phyloP scores from a whole-genome alignment of 192 early-diverging fungal species.

The Chytriomyces sp. region DNA sequence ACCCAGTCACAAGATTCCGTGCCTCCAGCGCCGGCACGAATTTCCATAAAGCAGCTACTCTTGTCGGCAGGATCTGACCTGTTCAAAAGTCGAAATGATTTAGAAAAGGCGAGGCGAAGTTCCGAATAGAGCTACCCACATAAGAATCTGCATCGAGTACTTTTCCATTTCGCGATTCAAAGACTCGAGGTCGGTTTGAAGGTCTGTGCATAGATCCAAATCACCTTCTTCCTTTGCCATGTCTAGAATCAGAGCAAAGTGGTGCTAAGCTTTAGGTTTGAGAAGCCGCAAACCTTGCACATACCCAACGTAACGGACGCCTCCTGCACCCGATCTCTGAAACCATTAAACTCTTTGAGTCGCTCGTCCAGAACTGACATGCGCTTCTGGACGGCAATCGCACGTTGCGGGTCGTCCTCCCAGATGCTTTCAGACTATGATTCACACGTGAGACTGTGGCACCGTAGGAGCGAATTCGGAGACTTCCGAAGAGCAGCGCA shows the following conservation, averaged over 20 bases:
- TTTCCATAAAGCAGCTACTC: constrained; percentile 56
- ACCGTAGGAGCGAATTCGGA: background rate
- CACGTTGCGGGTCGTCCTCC: constrained; percentile 40
- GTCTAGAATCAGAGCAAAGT: constrained; percentile 6
- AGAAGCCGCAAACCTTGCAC: background rate
- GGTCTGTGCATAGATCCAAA: constrained; percentile 30
- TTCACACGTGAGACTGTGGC: background rate
- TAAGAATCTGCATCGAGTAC: constrained; percentile 46
- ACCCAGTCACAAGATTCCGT: constrained; percentile 55
- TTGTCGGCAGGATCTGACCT: constrained; percentile 50
- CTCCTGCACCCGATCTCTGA: constrained; percentile 20
- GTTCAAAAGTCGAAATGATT: background rate
- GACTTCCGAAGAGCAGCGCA: no score
- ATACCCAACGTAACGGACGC: constrained; percentile 33
- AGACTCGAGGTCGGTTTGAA: constrained; percentile 35
- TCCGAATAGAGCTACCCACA: constrained; percentile 29
- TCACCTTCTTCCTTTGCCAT: constrained; percentile 49
- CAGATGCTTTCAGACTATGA: constrained; percentile 35
- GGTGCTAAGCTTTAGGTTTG: background rate
- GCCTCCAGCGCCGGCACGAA: constrained; percentile 55
- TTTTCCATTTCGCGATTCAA: constrained; percentile 35
- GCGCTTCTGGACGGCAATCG: constrained; percentile 42
- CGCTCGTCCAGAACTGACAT: constrained; percentile 36
- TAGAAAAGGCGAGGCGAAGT: background rate
- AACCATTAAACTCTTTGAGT: constrained; percentile 35